Base-by-base conservation (phyloP, 2,329 filamentous ascomycete species). In the Sporothrix pallida region DNA sequence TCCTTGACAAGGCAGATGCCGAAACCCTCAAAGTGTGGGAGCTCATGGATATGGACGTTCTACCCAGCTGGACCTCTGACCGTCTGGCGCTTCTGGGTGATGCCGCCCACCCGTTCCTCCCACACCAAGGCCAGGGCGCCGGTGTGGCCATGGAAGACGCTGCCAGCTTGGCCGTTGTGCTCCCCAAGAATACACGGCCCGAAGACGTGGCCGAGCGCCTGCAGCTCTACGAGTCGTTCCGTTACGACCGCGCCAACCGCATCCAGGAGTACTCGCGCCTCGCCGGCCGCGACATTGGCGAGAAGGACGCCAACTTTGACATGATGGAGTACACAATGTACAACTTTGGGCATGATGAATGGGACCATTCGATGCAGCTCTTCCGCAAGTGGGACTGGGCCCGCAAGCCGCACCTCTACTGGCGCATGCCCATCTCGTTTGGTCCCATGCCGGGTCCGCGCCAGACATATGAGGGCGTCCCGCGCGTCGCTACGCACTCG, bases 81-180 rank as follows among this genome's bases (percentile, higher is more conserved):
- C 84, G 83, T 5, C 78, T 92, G 20, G 89, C 85, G 0, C 79
- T 92, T 0, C 79, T 93, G 0, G 91, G 91, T 0, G 91, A 93
- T 78, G 89, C 91, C 0, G 91, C 89, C 0, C 91, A 93, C 78
- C 90, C 91, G 0, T 92, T 92, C 77, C 81, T 90, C 0, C 91
- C 90, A 15, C 86, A 81, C 60, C 88, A 89, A 80, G 89, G 86
- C 0, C 89, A 91, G 78, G 90, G 90, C 1, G 90, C 86, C 9
- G 89, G 82, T 0, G 83, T 88, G 73, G 91, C 91, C 0, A 91
- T 93, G 60, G 91, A 93, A 78, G 91, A 93, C 75, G 90, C 87
- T 0, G 87, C 86, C 0, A 85, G 89, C 0, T 78, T 93, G 0
- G 85, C 84, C 0, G 85, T 87, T 1, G 82, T 93, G 7, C 81